phyloP scores from a whole-genome alignment of 1,284 basidiomycete species.

The Moesziomyces antarcticus region DNA sequence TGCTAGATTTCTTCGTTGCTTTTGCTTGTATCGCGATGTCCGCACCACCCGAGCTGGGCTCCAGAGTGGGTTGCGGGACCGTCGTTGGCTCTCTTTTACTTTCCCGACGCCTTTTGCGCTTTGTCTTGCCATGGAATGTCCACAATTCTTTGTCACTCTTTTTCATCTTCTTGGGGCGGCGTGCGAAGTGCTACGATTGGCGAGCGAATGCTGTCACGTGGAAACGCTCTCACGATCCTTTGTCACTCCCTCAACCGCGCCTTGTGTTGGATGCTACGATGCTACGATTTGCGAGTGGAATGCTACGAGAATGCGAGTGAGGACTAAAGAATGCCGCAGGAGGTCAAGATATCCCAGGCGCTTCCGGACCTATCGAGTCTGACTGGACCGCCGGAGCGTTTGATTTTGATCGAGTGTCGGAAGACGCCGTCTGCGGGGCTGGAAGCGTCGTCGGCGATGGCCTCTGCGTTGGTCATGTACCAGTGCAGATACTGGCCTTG shows the following conservation, averaged over 20 bases:
- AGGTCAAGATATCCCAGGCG: constrained; percentile 35
- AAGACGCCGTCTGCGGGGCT: constrained; percentile 22
- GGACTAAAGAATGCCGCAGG: constrained; percentile 35
- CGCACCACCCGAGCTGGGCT: constrained; percentile 31
- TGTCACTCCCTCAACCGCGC: too few species aligned
- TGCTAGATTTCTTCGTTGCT: constrained; percentile 5
- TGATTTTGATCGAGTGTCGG: constrained; percentile 45
- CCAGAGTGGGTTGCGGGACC: constrained; percentile 28
- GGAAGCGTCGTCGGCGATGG: constrained; percentile 33
- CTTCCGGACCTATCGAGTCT: constrained; percentile 40
- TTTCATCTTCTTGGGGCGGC: too few species aligned
- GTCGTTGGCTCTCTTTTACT: constrained; percentile 8
- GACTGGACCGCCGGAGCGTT: constrained; percentile 32
- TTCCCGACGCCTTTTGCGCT: constrained; percentile 1
- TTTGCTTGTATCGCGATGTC: constrained; percentile 19
- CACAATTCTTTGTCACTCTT: constrained; percentile 5
- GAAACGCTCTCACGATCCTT: too few species aligned
- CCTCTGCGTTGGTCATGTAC: constrained; percentile 74
- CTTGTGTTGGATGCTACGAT: too few species aligned
- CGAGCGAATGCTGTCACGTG: too few species aligned
- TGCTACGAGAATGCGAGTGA: not conserved
- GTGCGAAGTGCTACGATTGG: not conserved
- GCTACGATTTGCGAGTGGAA: constrained; percentile 4
- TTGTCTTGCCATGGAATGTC: constrained; percentile 7
- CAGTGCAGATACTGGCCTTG: constrained; percentile 80